phyloP scores from a whole-genome alignment of 2,329 filamentous ascomycete genomes.

The Pestalotiopsis fici region DNA sequence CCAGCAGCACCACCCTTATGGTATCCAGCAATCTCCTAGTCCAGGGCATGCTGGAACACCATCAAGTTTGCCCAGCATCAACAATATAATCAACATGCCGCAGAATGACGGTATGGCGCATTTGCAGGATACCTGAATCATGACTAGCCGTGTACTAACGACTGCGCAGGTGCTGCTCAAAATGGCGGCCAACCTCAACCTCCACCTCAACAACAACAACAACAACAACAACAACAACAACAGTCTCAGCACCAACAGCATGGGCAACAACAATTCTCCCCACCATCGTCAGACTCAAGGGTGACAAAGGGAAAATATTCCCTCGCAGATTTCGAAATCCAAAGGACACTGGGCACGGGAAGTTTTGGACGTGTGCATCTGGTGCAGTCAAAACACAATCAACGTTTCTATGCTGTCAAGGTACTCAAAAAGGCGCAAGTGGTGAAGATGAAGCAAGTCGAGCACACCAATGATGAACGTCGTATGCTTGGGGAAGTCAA shows the following conservation, averaged over 20 bases:
- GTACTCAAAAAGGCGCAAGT: conserved; percentile 98
- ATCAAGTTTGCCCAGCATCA: conserved; percentile 78
- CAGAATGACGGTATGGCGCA: conserved; percentile 40
- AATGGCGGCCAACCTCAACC: conserved; percentile 34
- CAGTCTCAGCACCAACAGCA: conserved; percentile 25
- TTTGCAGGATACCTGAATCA: conserved; percentile 15
- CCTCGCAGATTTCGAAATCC: conserved; percentile 83
- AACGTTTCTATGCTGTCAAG: conserved; percentile 97
- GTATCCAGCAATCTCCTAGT: conserved; percentile 41
- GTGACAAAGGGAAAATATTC: conserved; percentile 98
- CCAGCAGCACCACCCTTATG: conserved; percentile 37
- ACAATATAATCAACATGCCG: conserved; percentile 75
- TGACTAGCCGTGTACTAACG: conserved; percentile 20
- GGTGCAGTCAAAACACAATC: conserved; percentile 97
- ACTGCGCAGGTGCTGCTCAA: conserved; percentile 25
- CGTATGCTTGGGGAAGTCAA: conserved; percentile 96
- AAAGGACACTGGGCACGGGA: conserved; percentile 91
- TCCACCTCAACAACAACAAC: conserved; percentile 25
- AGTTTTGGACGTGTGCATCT: conserved; percentile 96
- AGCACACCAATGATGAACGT: conserved; percentile 98
- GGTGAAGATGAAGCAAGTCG: conserved; percentile 99
- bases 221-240: conserved; percentile 27
- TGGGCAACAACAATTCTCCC: conserved; percentile 27
- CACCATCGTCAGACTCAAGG: conserved; percentile 44
- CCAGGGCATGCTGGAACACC: conserved; percentile 31